Evolutionary conservation across 768 basidiomycete genomes (phyloP).

Genomic region (Pleurotus salmoneostramineus): DNA sequence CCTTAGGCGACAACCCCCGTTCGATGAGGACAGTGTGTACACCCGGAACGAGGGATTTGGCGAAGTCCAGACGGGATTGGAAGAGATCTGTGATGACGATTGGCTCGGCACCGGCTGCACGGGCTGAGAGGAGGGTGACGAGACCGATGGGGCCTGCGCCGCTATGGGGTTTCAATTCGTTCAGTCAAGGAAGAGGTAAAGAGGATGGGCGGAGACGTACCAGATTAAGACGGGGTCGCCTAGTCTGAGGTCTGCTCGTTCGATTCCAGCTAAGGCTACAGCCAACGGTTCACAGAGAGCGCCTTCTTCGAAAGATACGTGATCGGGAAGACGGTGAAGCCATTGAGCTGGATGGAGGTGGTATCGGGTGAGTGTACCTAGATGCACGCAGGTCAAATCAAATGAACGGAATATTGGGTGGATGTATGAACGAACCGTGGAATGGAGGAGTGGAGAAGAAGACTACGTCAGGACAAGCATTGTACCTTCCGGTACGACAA

Average conservation of each 20-base stretch:
- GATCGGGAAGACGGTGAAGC: conserved; percentile 62
- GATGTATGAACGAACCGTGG: conserved; percentile 39
- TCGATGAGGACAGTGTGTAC: conserved; percentile 55
- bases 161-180: conserved; percentile 22
- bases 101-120: conserved; percentile 68
- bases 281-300: conserved; percentile 65
- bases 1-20: conserved; percentile 39
- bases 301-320: conserved; percentile 64
- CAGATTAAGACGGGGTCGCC: conserved; percentile 63
- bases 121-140: conserved; percentile 55
- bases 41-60: conserved; percentile 55
- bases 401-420: background rate
- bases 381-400: conserved; percentile 1
- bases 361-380: conserved; percentile 63
- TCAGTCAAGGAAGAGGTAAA: background rate
- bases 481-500: conserved; percentile 59
- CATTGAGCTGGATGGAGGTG: conserved; percentile 65
- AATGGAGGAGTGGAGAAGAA: conserved; percentile 72
- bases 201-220: conserved; percentile 23
- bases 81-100: conserved; percentile 68
- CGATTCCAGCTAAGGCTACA: conserved; percentile 65
- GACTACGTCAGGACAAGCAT: conserved; percentile 55
- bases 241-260: conserved; percentile 59
- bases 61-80: conserved; percentile 63
- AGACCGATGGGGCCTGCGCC: conserved; percentile 70